phyloP scores from a whole-genome alignment of 768 basidiomycete species.

The Auricularia sp. region DNA sequence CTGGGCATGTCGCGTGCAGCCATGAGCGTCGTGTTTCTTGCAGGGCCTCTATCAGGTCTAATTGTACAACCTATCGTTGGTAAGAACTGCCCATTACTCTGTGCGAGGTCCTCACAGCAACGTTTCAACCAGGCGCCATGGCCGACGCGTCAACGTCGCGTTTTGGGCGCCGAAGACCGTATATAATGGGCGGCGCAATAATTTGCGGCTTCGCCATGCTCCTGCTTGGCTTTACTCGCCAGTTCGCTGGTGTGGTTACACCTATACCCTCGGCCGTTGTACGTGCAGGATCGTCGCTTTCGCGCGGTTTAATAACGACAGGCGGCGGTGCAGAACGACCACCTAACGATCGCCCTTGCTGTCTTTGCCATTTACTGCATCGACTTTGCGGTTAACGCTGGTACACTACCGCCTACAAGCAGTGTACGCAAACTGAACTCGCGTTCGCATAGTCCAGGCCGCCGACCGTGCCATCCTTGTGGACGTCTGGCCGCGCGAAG shows the following conservation, averaged over 20 bases:
- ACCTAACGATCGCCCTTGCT: constrained; percentile 67
- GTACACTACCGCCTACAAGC: constrained; percentile 16
- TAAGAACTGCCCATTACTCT: constrained; percentile 15
- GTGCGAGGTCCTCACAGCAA: background rate
- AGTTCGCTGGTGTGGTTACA: constrained; percentile 46
- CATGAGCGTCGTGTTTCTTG: constrained; percentile 87
- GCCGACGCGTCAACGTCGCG: constrained; percentile 78
- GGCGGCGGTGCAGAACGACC: constrained; percentile 38
- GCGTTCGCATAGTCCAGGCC: constrained; percentile 54
- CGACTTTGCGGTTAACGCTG: constrained; percentile 56
- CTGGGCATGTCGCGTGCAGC: constrained; percentile 78
- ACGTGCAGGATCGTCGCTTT: constrained; percentile 7
- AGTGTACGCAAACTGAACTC: constrained; percentile 5
- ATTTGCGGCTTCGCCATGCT: constrained; percentile 66
- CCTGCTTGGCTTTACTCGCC: constrained; percentile 72
- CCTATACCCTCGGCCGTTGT: constrained; percentile 25
- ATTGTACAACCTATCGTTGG: constrained; percentile 88
- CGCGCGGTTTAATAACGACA: background rate
- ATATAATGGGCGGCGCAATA: constrained; percentile 63
- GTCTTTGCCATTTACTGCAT: constrained; percentile 59
- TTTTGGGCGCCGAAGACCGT: constrained; percentile 79
- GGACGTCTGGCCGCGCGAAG: constrained; percentile 62
- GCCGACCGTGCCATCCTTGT: constrained; percentile 86
- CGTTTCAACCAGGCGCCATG: constrained; percentile 37
- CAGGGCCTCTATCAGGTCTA: constrained; percentile 83